phyloP scores from a whole-genome alignment of 1,284 basidiomycete genomes.

The Ganoderma lucidum region DNA sequence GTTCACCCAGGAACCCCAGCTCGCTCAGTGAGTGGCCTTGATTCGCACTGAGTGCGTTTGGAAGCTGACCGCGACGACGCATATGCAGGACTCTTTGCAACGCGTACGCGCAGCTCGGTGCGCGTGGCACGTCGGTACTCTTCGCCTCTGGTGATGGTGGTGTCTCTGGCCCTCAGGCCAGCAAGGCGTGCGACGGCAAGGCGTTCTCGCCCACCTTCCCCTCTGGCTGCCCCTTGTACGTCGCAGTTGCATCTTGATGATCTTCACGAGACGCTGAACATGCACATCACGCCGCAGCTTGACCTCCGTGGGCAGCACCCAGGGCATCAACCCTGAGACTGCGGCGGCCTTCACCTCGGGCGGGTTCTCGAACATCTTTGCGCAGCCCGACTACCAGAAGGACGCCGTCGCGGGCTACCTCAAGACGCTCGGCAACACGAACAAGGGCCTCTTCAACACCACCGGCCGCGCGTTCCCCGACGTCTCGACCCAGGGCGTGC shows the following conservation, averaged over 20 bases:
- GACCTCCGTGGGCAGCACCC: constrained; percentile 64
- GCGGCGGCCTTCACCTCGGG: constrained; percentile 52
- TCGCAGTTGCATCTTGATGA: constrained; percentile 12
- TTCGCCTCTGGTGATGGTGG: constrained; percentile 72
- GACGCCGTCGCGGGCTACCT: constrained; percentile 30
- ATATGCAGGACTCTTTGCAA: constrained; percentile 32
- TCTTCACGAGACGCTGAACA: neutral
- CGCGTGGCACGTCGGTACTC: constrained; percentile 65
- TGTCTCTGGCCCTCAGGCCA: constrained; percentile 65
- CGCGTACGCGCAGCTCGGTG: constrained; percentile 53
- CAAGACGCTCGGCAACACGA: constrained; percentile 30
- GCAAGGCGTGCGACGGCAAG: constrained; percentile 47
- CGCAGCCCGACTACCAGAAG: constrained; percentile 31
- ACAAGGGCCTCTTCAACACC: constrained; percentile 61
- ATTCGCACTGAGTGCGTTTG: neutral
- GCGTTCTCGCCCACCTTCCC: constrained; percentile 76
- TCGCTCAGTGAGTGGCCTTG: constrained; percentile 58
- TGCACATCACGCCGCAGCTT: constrained; percentile 49
- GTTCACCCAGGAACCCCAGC: constrained; percentile 41
- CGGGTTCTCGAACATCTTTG: constrained; percentile 42
- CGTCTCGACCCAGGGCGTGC: constrained; percentile 39
- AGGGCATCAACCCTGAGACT: constrained; percentile 53
- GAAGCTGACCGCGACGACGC: neutral
- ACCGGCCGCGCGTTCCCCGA: constrained; percentile 38
- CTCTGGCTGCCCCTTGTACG: constrained; percentile 57